phyloP scores from a whole-genome alignment of 192 early-diverging fungal genomes.

The Rhizophagus clarus region DNA sequence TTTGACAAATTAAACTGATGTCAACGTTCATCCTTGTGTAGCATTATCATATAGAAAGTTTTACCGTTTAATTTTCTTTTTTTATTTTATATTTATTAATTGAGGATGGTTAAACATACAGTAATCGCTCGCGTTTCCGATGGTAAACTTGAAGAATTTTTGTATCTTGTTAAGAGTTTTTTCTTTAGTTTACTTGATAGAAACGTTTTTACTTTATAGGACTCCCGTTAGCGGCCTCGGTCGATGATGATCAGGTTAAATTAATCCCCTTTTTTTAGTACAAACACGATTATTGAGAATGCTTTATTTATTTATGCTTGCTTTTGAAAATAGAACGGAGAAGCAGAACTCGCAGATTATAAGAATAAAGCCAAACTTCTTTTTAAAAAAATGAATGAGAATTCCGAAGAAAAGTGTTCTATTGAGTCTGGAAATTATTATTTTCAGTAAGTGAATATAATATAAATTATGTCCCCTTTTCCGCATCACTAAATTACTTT shows the following conservation, averaged over 20 bases:
- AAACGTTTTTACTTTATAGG: conserved; percentile 37
- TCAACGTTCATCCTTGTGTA: too few relatives aligned
- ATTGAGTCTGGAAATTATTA: conserved; percentile 89
- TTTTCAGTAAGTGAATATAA: conserved; percentile 71
- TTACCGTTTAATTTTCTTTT: not conserved
- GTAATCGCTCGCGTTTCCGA: conserved; percentile 93
- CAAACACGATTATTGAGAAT: not conserved
- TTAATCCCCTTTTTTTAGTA: not conserved
- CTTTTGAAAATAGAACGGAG: conserved; percentile 46
- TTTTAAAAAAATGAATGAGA: conserved; percentile 81
- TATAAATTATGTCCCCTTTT: not conserved
- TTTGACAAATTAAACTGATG: not conserved
- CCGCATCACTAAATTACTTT: not conserved
- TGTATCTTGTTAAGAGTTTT: not conserved
- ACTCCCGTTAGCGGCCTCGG: conserved; percentile 90
- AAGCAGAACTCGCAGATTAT: conserved; percentile 87
- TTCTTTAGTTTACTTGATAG: not conserved
- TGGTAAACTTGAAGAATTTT: conserved; percentile 40
- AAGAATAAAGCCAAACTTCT: conserved; percentile 93
- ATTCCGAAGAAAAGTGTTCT: conserved; percentile 90
- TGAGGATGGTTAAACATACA: conserved; percentile 86
- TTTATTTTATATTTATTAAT: not conserved
- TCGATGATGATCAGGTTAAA: conserved; percentile 95
- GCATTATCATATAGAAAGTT: not conserved
- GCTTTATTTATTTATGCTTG: not conserved